Evolutionary conservation across 371 early-diverging fungal species (phyloP).

Genomic region (Amoeboaphelidium protococcarum): DNA sequence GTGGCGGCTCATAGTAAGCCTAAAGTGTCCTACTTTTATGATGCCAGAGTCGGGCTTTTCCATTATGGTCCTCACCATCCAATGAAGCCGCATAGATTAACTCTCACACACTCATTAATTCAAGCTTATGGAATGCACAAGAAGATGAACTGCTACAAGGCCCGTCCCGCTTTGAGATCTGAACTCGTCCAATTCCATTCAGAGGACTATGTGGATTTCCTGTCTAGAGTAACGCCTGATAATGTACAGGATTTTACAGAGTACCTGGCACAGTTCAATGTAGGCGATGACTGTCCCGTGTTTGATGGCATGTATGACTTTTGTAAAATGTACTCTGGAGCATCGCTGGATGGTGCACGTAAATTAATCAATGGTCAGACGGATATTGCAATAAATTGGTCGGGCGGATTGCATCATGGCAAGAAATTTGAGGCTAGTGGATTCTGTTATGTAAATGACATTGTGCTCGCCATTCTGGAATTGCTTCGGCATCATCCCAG

Average conservation of each 20-base stretch:
- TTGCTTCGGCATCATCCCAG: slow-evolving; percentile 72
- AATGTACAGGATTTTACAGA: slow-evolving; percentile 50
- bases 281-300: slow-evolving; percentile 36
- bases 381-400: slow-evolving; percentile 96
- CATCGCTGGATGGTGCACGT: slow-evolving; percentile 2
- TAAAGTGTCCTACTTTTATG: slow-evolving; percentile 58
- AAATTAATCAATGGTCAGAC: slow-evolving; percentile 25
- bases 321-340: slow-evolving; percentile 11
- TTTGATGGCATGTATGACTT: slow-evolving; percentile 28
- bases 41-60: slow-evolving; percentile 58
- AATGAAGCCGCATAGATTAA: slow-evolving; percentile 98
- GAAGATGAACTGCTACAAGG: slow-evolving; percentile 27
- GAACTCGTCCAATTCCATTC: slow-evolving; percentile 98
- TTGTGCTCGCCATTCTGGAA: slow-evolving; percentile 86
- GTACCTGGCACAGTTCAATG: slow-evolving; percentile 53
- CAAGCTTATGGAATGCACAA: slow-evolving; percentile 87
- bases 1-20: slow-evolving; percentile 9
- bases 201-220: slow-evolving; percentile 95
- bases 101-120: slow-evolving; percentile 91
- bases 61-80: slow-evolving; percentile 70
- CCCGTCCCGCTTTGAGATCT: slow-evolving; percentile 6
- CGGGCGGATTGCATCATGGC: slow-evolving; percentile 97
- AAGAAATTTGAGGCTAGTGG: slow-evolving; percentile 89
- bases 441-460: slow-evolving; percentile 99
- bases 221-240: slow-evolving; percentile 78